These are phyloP conservation scores for Tricholoma sp. DNA, from an alignment of 768 basidiomycete species.

Conservation along the genomic window DNA sequence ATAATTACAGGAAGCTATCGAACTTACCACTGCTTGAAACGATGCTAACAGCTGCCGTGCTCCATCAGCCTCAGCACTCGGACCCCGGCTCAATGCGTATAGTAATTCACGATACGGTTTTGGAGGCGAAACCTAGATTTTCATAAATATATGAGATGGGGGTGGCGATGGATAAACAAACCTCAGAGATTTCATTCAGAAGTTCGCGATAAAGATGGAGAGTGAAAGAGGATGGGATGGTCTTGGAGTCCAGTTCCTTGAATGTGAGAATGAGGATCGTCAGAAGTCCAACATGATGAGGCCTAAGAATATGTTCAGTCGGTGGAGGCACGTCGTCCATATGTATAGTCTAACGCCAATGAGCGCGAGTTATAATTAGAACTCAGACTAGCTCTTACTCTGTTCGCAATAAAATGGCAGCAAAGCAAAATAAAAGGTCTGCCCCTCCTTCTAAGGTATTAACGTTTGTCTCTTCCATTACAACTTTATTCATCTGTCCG, in stretches of 20 bases:
- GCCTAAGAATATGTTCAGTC: slow-evolving; percentile 61
- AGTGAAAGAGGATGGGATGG: slow-evolving; percentile 52
- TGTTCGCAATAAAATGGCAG: slow-evolving; percentile 6
- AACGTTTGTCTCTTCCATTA: background rate
- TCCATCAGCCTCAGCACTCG: slow-evolving; percentile 36
- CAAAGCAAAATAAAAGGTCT: slow-evolving; percentile 30
- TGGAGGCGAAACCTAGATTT: slow-evolving; percentile 55
- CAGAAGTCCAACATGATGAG: slow-evolving; percentile 73
- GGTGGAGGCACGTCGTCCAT: slow-evolving; percentile 55
- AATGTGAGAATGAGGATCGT: slow-evolving; percentile 58
- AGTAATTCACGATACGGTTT: slow-evolving; percentile 50
- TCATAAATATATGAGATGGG: background rate
- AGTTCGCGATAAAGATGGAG: slow-evolving; percentile 64
- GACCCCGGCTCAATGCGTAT: slow-evolving; percentile 37
- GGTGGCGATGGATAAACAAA: slow-evolving; percentile 18
- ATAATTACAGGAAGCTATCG: background rate
- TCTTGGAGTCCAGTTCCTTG: slow-evolving; percentile 50
- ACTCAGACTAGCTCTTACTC: background rate
- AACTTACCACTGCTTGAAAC: slow-evolving; percentile 32
- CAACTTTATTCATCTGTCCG: background rate
- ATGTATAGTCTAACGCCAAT: no score
- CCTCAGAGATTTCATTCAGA: slow-evolving; percentile 71
- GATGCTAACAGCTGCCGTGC: slow-evolving; percentile 41
- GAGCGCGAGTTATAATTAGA: background rate
- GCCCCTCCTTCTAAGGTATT: slow-evolving; percentile 24